Evolutionary conservation across 1,284 basidiomycete species (phyloP).

Genomic region (Ceratobasidium sp.): DNA sequence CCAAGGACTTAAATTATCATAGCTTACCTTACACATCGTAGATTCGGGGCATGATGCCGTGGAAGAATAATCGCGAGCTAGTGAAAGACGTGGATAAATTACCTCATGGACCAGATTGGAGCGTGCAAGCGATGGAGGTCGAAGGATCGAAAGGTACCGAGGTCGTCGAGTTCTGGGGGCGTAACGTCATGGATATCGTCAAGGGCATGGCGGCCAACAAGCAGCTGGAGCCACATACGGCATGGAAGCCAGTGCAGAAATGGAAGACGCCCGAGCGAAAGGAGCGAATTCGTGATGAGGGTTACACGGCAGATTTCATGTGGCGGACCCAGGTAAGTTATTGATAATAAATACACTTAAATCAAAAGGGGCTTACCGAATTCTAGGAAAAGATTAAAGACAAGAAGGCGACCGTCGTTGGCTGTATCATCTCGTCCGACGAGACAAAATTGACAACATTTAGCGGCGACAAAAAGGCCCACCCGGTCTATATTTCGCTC

Average conservation of each 20-base stretch:
- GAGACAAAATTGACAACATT: slow-evolving; percentile 45
- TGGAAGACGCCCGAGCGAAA: background rate
- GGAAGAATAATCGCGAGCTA: slow-evolving; percentile 5
- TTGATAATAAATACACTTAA: background rate
- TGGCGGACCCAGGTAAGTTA: slow-evolving; percentile 44
- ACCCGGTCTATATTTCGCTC: slow-evolving; percentile 48
- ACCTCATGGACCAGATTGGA: slow-evolving; percentile 19
- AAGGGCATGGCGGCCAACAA: slow-evolving; percentile 52
- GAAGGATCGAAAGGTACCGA: slow-evolving; percentile 47
- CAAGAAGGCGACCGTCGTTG: slow-evolving; percentile 15
- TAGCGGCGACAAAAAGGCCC: slow-evolving; percentile 44
- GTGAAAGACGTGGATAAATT: slow-evolving; percentile 32
- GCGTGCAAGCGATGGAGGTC: slow-evolving; percentile 37
- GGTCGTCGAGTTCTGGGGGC: slow-evolving; percentile 54
- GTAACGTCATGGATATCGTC: slow-evolving; percentile 54
- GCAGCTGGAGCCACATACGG: background rate
- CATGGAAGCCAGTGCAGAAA: slow-evolving; percentile 13
- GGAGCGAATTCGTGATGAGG: slow-evolving; percentile 20
- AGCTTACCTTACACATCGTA: background rate
- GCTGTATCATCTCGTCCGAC: slow-evolving; percentile 44
- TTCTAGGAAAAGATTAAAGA: slow-evolving; percentile 27
- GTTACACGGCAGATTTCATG: slow-evolving; percentile 32
- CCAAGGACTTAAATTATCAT: background rate
- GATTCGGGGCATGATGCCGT: background rate
- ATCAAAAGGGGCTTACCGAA: background rate